Evolutionary conservation across 2,329 filamentous ascomycete genomes (phyloP).

Genomic region (Tolypocladium guangdongense): DNA sequence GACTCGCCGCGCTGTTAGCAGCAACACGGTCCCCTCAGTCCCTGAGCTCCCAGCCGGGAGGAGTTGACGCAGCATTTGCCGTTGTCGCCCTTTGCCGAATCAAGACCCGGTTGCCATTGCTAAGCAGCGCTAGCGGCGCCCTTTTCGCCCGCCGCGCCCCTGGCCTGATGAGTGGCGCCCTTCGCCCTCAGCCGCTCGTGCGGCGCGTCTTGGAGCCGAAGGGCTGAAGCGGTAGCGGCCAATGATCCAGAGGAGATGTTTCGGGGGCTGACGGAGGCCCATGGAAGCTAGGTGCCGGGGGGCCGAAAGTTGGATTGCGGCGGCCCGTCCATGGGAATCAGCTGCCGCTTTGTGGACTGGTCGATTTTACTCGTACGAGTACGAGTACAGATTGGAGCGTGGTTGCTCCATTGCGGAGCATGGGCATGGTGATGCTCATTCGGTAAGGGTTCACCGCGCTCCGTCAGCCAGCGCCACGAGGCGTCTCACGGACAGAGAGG

Average conservation of each 20-base stretch:
- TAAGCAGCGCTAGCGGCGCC: neutral
- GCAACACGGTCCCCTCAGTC: no score
- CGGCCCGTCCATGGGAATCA: neutral
- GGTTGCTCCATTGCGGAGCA: neutral
- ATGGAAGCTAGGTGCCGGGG: neutral
- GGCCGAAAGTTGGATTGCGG: neutral
- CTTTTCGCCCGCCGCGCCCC: neutral
- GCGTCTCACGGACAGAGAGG: neutral
- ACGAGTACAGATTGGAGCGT: neutral
- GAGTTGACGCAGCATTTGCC: neutral
- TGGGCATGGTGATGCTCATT: no score
- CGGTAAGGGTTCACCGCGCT: no score
- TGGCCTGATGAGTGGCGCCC: neutral
- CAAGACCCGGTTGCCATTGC: neutral
- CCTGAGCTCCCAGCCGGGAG: no score
- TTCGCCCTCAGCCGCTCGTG: neutral
- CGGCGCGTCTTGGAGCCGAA: neutral
- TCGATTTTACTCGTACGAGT: no score
- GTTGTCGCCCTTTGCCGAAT: neutral
- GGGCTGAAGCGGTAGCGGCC: neutral
- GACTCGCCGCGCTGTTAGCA: no score
- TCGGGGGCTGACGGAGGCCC: neutral
- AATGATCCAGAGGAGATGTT: neutral
- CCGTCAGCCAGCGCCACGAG: no score
- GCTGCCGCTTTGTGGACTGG: neutral